A percentile compares a stretch with the other conserved stretches of the same genome.
Conservation (phyloP, 768 basidiomycete genomes). For the Mycena indigotica region DNA sequence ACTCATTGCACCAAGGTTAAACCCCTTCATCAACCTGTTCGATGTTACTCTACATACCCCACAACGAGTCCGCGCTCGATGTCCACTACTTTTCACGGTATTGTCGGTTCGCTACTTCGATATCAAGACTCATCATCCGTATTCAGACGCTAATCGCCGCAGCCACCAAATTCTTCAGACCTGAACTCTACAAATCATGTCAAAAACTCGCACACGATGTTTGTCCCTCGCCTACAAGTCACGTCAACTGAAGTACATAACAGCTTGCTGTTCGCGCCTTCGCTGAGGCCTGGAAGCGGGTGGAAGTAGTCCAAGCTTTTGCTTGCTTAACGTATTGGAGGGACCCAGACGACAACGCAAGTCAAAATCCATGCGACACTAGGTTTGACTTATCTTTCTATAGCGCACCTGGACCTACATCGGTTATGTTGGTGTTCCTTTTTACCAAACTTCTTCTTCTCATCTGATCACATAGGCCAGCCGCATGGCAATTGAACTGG, state of each 20-base stretch:
- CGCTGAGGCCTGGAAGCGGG: slow-evolving; percentile 72
- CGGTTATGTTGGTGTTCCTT: slow-evolving; percentile 65
- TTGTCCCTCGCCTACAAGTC: not conserved
- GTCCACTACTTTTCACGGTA: slow-evolving; percentile 77
- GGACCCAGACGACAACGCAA: slow-evolving; percentile 80
- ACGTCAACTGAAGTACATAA: not conserved
- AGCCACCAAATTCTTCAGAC: slow-evolving; percentile 81
- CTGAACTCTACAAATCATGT: slow-evolving; percentile 64
- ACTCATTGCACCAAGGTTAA: slow-evolving; percentile 46
- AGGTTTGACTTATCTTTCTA: slow-evolving; percentile 21
- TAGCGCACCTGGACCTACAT: slow-evolving; percentile 88
- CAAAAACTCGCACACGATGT: slow-evolving; percentile 69
- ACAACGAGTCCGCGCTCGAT: slow-evolving; percentile 75
- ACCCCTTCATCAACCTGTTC: slow-evolving; percentile 88
- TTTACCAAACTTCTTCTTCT: slow-evolving; percentile 1
- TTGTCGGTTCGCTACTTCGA: not conserved
- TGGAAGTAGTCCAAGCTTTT: slow-evolving; percentile 89
- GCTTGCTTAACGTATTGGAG: slow-evolving; percentile 90
- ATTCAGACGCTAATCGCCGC: slow-evolving; percentile 73
- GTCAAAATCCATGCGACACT: slow-evolving; percentile 26
- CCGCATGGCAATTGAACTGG: slow-evolving; percentile 85
- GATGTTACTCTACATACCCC: slow-evolving; percentile 86
- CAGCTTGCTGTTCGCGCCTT: slow-evolving; percentile 73
- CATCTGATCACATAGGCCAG: slow-evolving; percentile 56
- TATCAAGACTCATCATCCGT: too few species aligned